phyloP scores from a whole-genome alignment of 2,329 filamentous ascomycete species.

The Daldinia eschscholtzii region DNA sequence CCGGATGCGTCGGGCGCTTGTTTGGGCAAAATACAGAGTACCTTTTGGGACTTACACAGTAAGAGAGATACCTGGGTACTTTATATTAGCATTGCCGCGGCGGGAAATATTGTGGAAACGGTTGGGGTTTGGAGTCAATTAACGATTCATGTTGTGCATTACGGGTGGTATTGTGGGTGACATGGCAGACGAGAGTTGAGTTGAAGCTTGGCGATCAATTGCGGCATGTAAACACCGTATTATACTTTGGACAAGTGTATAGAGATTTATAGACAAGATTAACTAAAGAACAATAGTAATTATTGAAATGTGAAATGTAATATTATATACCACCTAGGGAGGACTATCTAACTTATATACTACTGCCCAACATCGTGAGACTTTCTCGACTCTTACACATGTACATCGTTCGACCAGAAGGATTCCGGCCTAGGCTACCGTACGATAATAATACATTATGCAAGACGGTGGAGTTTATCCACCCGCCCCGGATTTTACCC shows the following conservation, averaged over 20 bases:
- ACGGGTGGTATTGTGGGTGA: conserved; percentile 17
- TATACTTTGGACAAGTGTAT: background rate
- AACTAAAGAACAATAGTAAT: background rate
- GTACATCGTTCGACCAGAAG: background rate
- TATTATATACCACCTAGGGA: no score
- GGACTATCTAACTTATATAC: no score
- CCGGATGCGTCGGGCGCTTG: conserved; percentile 7
- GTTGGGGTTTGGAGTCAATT: conserved; percentile 28
- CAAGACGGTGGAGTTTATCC: conserved; percentile 35
- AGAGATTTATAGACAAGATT: background rate
- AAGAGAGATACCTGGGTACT: no score
- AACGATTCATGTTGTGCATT: conserved; percentile 37
- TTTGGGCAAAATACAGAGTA: background rate
- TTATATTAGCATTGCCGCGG: conserved; percentile 25
- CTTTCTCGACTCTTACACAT: background rate
- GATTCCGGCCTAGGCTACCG: conserved; percentile 3
- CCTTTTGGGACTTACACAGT: background rate
- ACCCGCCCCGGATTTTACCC: conserved; percentile 45
- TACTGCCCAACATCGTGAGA: no score
- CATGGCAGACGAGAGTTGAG: conserved; percentile 16
- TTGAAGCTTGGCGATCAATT: conserved; percentile 4
- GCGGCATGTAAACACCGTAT: background rate
- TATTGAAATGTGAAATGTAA: no score
- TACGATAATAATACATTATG: conserved; percentile 20
- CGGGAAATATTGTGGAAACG: conserved; percentile 24